Percentiles rank a stretch among this genome's conserved stretches.
Evolutionary conservation across 2,329 filamentous ascomycete genomes (phyloP).

Genomic region (Xylaria hypoxylon): DNA sequence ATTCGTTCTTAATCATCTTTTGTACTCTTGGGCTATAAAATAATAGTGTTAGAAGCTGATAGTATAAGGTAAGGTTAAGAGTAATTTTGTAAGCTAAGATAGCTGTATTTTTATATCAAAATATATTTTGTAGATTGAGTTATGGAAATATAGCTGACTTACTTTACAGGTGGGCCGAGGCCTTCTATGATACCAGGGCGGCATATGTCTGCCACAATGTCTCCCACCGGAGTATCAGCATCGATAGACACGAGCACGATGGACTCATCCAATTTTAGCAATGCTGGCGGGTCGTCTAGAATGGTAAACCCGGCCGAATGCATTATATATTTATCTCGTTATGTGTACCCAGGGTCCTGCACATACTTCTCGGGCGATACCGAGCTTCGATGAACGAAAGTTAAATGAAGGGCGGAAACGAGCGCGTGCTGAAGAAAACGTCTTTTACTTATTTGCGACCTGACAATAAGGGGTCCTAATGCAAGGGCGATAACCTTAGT

Average conservation of each 20-base stretch:
- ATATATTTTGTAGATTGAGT: slow-evolving; percentile 1
- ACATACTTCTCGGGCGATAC: slow-evolving; percentile 26
- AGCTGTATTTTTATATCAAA: not conserved
- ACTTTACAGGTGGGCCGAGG: not conserved
- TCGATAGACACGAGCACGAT: slow-evolving; percentile 39
- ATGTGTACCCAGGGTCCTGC: slow-evolving; percentile 37
- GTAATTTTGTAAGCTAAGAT: too few species aligned
- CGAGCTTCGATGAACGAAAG: not conserved
- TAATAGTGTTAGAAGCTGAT: slow-evolving; percentile 23
- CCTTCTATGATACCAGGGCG: slow-evolving; percentile 36
- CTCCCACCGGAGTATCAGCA: slow-evolving; percentile 31
- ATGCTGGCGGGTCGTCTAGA: slow-evolving; percentile 40
- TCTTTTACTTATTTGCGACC: slow-evolving; percentile 18
- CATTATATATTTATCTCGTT: slow-evolving; percentile 35
- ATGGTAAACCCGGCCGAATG: slow-evolving; percentile 33
- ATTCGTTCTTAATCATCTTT: slow-evolving; percentile 29
- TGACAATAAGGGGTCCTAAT: slow-evolving; percentile 30
- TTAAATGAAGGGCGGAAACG: slow-evolving; percentile 32
- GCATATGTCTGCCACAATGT: slow-evolving; percentile 41
- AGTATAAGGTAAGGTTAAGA: too few species aligned
- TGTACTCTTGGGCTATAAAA: slow-evolving; percentile 26
- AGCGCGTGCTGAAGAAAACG: slow-evolving; percentile 35
- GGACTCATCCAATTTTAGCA: slow-evolving; percentile 35
- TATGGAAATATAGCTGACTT: too few species aligned
- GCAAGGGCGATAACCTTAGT: slow-evolving; percentile 37